These are phyloP conservation scores for Saccharomyces hybrid DNA, from an alignment of 1,139 yeast species.

Conservation along the genomic window DNA sequence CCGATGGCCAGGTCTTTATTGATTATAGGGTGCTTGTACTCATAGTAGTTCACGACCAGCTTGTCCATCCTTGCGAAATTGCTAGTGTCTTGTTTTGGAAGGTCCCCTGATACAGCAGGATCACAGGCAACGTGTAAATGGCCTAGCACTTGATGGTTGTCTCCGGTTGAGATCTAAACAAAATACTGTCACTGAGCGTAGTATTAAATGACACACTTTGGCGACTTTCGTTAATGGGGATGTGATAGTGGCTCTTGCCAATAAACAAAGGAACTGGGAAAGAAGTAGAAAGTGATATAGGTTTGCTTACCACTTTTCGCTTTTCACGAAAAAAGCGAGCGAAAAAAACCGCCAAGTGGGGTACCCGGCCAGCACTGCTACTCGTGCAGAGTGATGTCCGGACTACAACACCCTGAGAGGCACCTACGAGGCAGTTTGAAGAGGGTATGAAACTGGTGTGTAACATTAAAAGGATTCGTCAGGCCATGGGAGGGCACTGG, in stretches of 20 bases:
- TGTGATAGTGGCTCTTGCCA: background rate
- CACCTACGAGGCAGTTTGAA: background rate
- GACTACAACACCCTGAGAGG: background rate
- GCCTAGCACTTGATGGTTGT: background rate
- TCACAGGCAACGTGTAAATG: background rate
- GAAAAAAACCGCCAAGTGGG: background rate
- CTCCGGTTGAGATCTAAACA: background rate
- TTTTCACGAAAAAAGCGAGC: background rate
- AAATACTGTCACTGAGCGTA: background rate
- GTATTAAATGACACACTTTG: background rate
- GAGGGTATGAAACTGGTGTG: no score
- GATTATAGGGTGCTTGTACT: conserved; percentile 30
- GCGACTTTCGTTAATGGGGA: background rate
- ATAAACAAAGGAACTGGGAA: background rate
- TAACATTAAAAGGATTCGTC: no score
- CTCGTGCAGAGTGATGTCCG: background rate
- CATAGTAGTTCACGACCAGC: conserved; percentile 26
- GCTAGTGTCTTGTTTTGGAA: background rate
- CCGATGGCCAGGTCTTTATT: conserved; percentile 25
- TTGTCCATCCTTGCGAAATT: background rate
- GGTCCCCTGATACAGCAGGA: background rate
- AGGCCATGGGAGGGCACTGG: no score
- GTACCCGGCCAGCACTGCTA: background rate
- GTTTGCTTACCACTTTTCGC: background rate
- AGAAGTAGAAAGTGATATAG: background rate